Conservation (phyloP, 2,329 filamentous ascomycete species). For the Colletotrichum sp. region DNA sequence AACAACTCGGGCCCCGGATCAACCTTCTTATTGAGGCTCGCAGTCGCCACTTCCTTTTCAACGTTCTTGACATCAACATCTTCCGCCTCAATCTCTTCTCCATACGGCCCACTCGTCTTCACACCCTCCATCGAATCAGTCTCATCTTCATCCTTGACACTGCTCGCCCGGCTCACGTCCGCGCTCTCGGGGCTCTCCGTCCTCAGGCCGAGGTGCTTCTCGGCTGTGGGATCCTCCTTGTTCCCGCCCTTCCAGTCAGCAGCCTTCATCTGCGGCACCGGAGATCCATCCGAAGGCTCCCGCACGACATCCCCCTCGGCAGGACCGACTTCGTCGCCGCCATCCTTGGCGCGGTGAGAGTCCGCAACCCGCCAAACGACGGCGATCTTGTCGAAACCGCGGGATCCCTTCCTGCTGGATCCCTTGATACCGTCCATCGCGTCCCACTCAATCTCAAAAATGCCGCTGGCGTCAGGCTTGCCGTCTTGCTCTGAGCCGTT, state of each 20-base stretch:
- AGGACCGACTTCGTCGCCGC: slow-evolving; percentile 27
- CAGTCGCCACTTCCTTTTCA: neutral
- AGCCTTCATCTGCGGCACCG: slow-evolving; percentile 70
- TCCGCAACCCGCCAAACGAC: slow-evolving; percentile 75
- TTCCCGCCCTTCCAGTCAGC: slow-evolving; percentile 76
- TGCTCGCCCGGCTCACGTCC: slow-evolving; percentile 75
- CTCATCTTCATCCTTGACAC: slow-evolving; percentile 48
- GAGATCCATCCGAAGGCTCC: slow-evolving; percentile 69
- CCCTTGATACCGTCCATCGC: slow-evolving; percentile 95
- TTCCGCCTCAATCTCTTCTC: slow-evolving; percentile 30
- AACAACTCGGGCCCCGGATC: slow-evolving; percentile 6
- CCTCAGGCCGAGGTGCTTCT: slow-evolving; percentile 72
- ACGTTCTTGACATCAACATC: slow-evolving; percentile 6
- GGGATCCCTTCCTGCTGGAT: slow-evolving; percentile 78
- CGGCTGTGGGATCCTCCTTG: slow-evolving; percentile 47
- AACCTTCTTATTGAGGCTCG: neutral
- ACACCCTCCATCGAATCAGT: slow-evolving; percentile 32
- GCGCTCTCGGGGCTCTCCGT: slow-evolving; percentile 68
- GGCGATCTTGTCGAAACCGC: slow-evolving; percentile 80
- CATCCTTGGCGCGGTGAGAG: slow-evolving; percentile 9
- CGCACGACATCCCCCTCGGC: slow-evolving; percentile 42
- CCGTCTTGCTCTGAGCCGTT: slow-evolving; percentile 72
- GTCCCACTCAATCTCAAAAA: slow-evolving; percentile 64
- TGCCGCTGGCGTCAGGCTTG: slow-evolving; percentile 67
- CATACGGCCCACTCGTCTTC: slow-evolving; percentile 36